These are phyloP conservation scores for sweet orange (Citrus sinensis) DNA, from an alignment of 345 rosid species.

Conservation along the genomic window DVS_A1.0 CM039163.1:46467001-46467500, in stretches of 20 bases:
- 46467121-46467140: background rate
- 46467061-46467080: background rate
- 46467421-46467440: background rate
- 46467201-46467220: constrained; percentile 8
- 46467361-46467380: too few species aligned
- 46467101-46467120: too few species aligned
- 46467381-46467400: background rate
- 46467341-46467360: too few species aligned
- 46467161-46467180: too few species aligned
- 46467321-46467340: too few species aligned
- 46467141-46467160: background rate
- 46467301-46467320: too few species aligned
- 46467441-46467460: too few species aligned
- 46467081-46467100: too few species aligned
- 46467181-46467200: background rate
- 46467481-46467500: too few species aligned
- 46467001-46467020: too few species aligned
- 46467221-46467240: background rate
- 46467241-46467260: background rate
- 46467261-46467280: background rate
- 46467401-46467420: constrained; percentile 7
- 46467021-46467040: background rate
- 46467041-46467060: background rate
- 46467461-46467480: too few species aligned
- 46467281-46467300: too few species aligned